Evolutionary conservation across 2,329 filamentous ascomycete genomes (phyloP).

Genomic region (Colletotrichum sojae): DNA sequence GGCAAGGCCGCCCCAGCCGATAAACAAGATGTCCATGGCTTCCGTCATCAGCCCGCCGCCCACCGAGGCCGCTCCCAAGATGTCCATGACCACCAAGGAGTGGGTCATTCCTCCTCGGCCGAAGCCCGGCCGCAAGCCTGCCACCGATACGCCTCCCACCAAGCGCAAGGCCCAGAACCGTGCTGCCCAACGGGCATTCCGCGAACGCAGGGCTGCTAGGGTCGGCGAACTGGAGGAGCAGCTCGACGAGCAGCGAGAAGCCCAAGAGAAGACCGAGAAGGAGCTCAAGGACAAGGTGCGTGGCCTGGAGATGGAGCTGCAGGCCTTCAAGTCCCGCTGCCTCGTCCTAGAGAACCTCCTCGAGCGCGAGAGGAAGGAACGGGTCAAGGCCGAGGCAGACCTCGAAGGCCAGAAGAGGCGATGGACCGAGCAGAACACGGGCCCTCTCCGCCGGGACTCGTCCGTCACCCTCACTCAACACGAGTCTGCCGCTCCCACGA

Average conservation of each 20-base stretch:
- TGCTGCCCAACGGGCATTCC: slow-evolving; percentile 90
- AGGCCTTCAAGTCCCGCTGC: slow-evolving; percentile 75
- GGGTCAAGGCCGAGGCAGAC: slow-evolving; percentile 59
- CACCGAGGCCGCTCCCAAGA: slow-evolving; percentile 58
- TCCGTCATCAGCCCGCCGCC: slow-evolving; percentile 60
- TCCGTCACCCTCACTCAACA: slow-evolving; percentile 31
- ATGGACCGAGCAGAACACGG: slow-evolving; percentile 28
- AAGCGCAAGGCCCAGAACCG: slow-evolving; percentile 97
- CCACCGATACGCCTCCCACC: slow-evolving; percentile 91
- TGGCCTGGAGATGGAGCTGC: slow-evolving; percentile 75
- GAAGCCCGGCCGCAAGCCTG: slow-evolving; percentile 93
- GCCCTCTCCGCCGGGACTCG: slow-evolving; percentile 23
- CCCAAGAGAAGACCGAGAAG: slow-evolving; percentile 69
- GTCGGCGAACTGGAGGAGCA: slow-evolving; percentile 83
- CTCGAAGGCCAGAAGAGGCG: slow-evolving; percentile 48
- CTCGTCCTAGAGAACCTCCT: slow-evolving; percentile 75
- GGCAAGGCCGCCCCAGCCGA: slow-evolving; percentile 45
- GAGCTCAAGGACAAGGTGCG: slow-evolving; percentile 71
- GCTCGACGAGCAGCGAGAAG: slow-evolving; percentile 72
- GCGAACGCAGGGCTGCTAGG: slow-evolving; percentile 87
- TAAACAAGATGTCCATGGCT: slow-evolving; percentile 63
- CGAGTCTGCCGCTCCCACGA: slow-evolving; percentile 47
- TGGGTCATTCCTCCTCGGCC: slow-evolving; percentile 88
- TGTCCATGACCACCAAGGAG: slow-evolving; percentile 83
- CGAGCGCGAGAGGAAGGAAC: slow-evolving; percentile 68